A percentile compares a stretch with the other conserved stretches of the same genome.
These are phyloP conservation scores for Withania somnifera DNA, from an alignment of 305 asterid species.

Conservation along the genomic window DNA sequence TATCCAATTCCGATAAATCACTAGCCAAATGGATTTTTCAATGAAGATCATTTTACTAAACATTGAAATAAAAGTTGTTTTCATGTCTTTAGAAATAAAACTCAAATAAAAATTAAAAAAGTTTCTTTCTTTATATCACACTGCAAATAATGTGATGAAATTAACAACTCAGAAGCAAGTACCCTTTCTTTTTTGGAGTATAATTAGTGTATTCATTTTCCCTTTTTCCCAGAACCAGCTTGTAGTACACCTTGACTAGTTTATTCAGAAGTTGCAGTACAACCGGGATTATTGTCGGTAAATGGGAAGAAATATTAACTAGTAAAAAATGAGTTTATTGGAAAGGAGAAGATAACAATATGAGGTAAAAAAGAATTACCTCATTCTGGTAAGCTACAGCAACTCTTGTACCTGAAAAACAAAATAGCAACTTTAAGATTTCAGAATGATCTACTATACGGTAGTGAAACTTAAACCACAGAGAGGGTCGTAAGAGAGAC, in stretches of 20 bases:
- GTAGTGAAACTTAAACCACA: neutral
- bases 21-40: neutral
- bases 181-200: neutral
- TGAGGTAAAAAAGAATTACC: conserved; percentile 27
- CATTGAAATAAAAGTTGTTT: neutral
- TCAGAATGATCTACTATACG: neutral
- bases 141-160: neutral
- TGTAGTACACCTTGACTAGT: neutral
- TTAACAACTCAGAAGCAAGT: neutral
- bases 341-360: neutral
- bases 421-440: neutral
- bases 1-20: neutral
- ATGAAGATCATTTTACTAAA: neutral
- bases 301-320: neutral
- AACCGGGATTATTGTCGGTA: neutral
- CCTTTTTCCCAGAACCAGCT: neutral
- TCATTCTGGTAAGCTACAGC: conserved; percentile 88
- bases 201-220: neutral
- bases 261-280: neutral
- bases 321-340: neutral
- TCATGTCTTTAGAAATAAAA: neutral
- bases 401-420: conserved; percentile 76
- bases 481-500: conserved; percentile 25
- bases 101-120: neutral
- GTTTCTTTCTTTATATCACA: neutral